Evolutionary conservation across 495 filamentous ascomycete species (phyloP).

Genomic region (Xylaria acuta): DNA sequence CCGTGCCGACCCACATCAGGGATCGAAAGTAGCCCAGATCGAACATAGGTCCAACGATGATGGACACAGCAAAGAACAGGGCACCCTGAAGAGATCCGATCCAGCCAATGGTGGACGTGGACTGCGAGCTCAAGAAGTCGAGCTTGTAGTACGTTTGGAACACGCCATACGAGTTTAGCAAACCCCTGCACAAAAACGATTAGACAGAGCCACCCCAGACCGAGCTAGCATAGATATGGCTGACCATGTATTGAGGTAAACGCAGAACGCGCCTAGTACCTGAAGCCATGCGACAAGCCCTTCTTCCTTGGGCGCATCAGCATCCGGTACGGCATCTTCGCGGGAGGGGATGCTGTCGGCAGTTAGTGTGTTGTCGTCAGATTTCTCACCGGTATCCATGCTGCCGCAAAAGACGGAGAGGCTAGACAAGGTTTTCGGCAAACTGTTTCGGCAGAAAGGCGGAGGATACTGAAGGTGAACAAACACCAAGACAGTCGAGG

Average conservation of each 20-base stretch:
- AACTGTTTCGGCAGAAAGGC: neutral
- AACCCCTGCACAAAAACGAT: conserved; percentile 55
- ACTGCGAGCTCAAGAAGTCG: conserved; percentile 39
- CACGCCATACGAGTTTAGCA: conserved; percentile 71
- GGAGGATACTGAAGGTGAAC: neutral
- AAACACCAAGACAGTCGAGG: neutral
- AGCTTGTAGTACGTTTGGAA: conserved; percentile 73
- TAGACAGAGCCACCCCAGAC: conserved; percentile 3
- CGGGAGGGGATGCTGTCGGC: neutral
- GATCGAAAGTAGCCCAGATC: conserved; percentile 60
- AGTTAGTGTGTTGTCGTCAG: neutral
- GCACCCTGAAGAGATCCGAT: conserved; percentile 59
- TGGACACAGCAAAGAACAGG: conserved; percentile 56
- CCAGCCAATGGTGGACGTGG: conserved; percentile 59
- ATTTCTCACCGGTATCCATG: neutral
- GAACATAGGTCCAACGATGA: conserved; percentile 58
- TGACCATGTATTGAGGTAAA: conserved; percentile 69
- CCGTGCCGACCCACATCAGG: conserved; percentile 23
- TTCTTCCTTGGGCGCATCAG: conserved; percentile 41
- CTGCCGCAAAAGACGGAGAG: neutral
- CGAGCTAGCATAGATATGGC: conserved; percentile 8
- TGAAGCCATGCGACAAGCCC: conserved; percentile 59
- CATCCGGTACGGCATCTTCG: conserved; percentile 23
- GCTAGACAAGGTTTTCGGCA: neutral
- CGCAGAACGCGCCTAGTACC: conserved; percentile 59